A percentile compares a stretch with the other conserved stretches of the same genome.
Evolutionary conservation across 1,139 yeast genomes (phyloP).

Genomic region (Blastobotrys buckinghamii): DNA sequence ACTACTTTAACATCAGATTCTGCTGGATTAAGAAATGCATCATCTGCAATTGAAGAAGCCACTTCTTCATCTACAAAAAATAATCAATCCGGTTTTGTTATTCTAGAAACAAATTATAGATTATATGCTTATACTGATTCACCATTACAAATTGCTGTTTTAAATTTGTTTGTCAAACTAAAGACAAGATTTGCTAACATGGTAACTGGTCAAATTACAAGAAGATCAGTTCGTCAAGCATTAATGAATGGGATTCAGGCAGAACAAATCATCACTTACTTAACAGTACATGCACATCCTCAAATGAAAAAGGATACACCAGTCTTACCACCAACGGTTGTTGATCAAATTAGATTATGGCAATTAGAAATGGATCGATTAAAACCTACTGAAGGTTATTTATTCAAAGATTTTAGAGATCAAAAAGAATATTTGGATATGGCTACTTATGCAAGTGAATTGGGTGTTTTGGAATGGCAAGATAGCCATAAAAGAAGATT

Average conservation of each 20-base stretch:
- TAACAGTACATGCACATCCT: constrained; percentile 91
- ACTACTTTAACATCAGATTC: constrained; percentile 84
- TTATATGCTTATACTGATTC: constrained; percentile 92
- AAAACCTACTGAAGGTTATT: constrained; percentile 78
- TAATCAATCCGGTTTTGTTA: constrained; percentile 54
- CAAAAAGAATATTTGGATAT: constrained; percentile 72
- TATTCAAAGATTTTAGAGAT: constrained; percentile 78
- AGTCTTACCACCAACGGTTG: constrained; percentile 87
- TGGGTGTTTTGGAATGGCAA: constrained; percentile 86
- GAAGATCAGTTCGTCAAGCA: constrained; percentile 87
- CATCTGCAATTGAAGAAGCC: constrained; percentile 29
- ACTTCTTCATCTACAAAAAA: constrained; percentile 2
- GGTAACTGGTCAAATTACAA: constrained; percentile 89
- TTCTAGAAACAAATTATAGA: constrained; percentile 90
- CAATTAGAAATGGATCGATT: constrained; percentile 93
- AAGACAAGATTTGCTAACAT: constrained; percentile 82
- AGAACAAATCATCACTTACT: constrained; percentile 83
- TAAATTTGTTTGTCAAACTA: constrained; percentile 80
- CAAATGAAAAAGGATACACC: constrained; percentile 56
- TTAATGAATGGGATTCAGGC: constrained; percentile 87
- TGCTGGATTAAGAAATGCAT: constrained; percentile 30
- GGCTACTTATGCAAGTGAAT: constrained; percentile 75
- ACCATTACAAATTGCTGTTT: constrained; percentile 89
- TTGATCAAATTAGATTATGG: constrained; percentile 94
- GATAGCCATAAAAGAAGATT: constrained; percentile 62